Percentiles rank a stretch among this genome's conserved stretches.
phyloP scores from a whole-genome alignment of 192 early-diverging fungal species.

The Lunasporangiospora selenospora region DNA sequence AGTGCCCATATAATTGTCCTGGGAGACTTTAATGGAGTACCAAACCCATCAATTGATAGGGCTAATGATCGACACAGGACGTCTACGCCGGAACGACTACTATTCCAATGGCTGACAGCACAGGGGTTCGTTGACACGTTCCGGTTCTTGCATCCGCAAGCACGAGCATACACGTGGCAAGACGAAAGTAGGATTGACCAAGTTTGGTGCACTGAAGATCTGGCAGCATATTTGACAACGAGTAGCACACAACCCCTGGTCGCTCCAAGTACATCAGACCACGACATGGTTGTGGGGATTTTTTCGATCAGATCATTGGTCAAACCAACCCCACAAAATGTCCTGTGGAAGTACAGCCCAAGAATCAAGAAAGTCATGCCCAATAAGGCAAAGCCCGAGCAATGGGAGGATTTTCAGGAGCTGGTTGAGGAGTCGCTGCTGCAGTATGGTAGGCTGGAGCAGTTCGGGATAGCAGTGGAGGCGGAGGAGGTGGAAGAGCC shows the following conservation, averaged over 20 bases:
- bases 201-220: not conserved
- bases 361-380: not conserved
- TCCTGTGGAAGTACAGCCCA: not conserved
- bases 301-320: constrained; percentile 6
- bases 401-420: not conserved
- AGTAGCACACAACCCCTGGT: not conserved
- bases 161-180: not conserved
- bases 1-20: not conserved
- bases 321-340: not conserved
- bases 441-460: too few species aligned
- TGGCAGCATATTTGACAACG: not conserved
- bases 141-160: not conserved
- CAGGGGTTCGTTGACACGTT: constrained; percentile 4
- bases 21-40: constrained; percentile 19
- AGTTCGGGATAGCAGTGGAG: too few species aligned
- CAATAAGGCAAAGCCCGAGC: not conserved
- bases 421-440: too few species aligned
- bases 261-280: constrained; percentile 6
- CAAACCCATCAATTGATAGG: constrained; percentile 13
- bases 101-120: constrained; percentile 5
- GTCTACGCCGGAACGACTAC: not conserved
- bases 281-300: not conserved
- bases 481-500: too few species aligned
- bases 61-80: not conserved
- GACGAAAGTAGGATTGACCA: constrained; percentile 6